These are phyloP conservation scores for Trichoderma sp. DNA, from an alignment of 2,329 filamentous ascomycete species.

Conservation along the genomic window DNA sequence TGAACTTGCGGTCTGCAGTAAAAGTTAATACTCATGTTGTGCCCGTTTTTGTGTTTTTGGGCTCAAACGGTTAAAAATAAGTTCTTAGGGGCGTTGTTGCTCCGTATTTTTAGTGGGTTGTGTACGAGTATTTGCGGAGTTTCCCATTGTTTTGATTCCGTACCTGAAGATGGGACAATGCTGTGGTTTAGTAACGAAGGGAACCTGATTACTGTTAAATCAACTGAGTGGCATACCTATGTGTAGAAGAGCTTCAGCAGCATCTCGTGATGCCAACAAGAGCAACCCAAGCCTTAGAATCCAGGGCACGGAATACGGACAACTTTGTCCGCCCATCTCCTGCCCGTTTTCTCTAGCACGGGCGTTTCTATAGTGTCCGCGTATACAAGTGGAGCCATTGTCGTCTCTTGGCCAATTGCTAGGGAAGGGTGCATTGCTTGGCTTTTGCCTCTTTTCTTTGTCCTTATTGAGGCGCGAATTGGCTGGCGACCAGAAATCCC, in stretches of 20 bases:
- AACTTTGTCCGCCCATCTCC: background rate
- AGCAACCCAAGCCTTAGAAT: background rate
- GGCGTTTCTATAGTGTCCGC: background rate
- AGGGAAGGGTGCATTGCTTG: background rate
- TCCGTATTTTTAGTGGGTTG: background rate
- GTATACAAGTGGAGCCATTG: background rate
- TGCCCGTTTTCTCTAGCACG: background rate
- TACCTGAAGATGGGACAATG: background rate
- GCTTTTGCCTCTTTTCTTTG: background rate
- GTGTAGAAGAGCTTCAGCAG: background rate
- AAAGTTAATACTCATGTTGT: background rate
- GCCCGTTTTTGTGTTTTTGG: background rate
- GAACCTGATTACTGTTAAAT: background rate
- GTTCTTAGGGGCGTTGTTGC: background rate
- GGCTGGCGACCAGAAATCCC: background rate
- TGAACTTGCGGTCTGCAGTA: background rate
- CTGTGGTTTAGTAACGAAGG: background rate
- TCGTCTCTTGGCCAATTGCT: background rate
- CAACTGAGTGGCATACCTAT: background rate
- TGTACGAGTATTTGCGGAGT: background rate
- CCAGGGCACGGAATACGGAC: background rate
- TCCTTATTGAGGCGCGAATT: background rate
- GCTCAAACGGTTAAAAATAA: background rate
- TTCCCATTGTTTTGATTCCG: background rate
- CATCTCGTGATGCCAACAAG: background rate